Base-by-base conservation (phyloP, 176 grass and related monocot genomes). In the Oryza nivara region DNA sequence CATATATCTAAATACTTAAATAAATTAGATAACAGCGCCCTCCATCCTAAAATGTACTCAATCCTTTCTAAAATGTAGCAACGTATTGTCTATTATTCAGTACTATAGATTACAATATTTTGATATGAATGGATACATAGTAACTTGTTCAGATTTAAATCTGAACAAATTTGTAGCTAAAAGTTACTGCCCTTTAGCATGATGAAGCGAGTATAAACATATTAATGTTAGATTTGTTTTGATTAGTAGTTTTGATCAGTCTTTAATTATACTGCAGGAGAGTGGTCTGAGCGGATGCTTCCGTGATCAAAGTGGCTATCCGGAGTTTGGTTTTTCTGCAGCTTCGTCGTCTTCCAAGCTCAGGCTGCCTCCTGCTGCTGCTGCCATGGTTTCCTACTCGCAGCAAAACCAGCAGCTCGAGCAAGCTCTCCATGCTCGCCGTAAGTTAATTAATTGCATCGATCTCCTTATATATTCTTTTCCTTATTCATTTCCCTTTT, bases 371-470 rank as follows among this genome's bases (percentile, higher is more conserved):
- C 75, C 58, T 63, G 19, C 58, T 63, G 58, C 58, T 63, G 58
- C 58, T 22, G 58, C 58, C 20, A 63, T 63, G 58, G 58, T 79
- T 77, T 72, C 85, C 82, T 85, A 88, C 82, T 88, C 88, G 35
- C 22, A 65, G 8, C 84, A 84, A 58, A 85, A 70, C 4, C 78
- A 88, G 26, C 72, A 85, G 52, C 84, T 88, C 34, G 88, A 90
- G 19, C 89, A 91, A n/a, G 68, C 72, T 9, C 83, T 91, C 43
- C 80, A 82, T 23, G 44, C 51, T 41, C 86, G 67, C n/a, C 75
- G 92, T 94, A 89, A 88, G 88, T 72, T 30, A 30, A 30, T 30
- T 30, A 30, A 30, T 30, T 43, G 4, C 16, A 26, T 26, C 26
- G 26, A 19, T 19, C 4, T 17, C 5, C 35, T 4, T 36, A 2